Conservation (phyloP, 2,329 filamentous ascomycete genomes). For the Botrytis medusae region DNA sequence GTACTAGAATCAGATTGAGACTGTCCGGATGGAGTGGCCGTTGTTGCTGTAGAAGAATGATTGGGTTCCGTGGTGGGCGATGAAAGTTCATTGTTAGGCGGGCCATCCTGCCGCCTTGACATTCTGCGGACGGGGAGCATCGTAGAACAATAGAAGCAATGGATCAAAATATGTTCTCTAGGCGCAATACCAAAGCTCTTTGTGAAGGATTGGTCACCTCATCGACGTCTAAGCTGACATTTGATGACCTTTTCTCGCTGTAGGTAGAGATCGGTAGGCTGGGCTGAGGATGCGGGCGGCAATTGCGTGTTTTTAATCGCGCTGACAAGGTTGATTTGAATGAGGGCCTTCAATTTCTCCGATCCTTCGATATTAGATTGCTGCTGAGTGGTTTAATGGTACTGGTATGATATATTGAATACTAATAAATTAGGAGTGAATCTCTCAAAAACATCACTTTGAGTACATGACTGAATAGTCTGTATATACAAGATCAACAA, state of each 20-base stretch:
- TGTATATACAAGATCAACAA: not conserved
- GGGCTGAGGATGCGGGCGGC: slow-evolving; percentile 8
- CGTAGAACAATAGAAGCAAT: slow-evolving; percentile 17
- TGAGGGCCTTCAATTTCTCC: not conserved
- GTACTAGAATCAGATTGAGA: not conserved
- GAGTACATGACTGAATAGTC: not conserved
- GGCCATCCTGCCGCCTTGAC: slow-evolving; percentile 19
- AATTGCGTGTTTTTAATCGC: slow-evolving; percentile 17
- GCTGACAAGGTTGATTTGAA: slow-evolving; percentile 10
- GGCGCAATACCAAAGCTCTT: slow-evolving; percentile 12
- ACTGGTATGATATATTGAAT: not conserved
- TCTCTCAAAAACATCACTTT: not conserved
- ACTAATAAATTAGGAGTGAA: not conserved
- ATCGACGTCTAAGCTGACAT: slow-evolving; percentile 18
- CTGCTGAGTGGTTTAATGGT: not conserved
- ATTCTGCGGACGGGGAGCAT: slow-evolving; percentile 10
- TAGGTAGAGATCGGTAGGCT: slow-evolving; percentile 1
- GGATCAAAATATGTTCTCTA: not conserved
- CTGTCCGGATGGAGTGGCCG: not conserved
- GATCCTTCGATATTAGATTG: not conserved
- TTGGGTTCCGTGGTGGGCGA: slow-evolving; percentile 4
- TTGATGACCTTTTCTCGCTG: not conserved
- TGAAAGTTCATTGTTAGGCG: slow-evolving; percentile 10
- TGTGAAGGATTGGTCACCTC: slow-evolving; percentile 19
- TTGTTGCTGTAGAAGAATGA: slow-evolving; percentile 1